Base-by-base conservation (phyloP, 2,329 filamentous ascomycete species). In the Arachnomyces sp. region DNA sequence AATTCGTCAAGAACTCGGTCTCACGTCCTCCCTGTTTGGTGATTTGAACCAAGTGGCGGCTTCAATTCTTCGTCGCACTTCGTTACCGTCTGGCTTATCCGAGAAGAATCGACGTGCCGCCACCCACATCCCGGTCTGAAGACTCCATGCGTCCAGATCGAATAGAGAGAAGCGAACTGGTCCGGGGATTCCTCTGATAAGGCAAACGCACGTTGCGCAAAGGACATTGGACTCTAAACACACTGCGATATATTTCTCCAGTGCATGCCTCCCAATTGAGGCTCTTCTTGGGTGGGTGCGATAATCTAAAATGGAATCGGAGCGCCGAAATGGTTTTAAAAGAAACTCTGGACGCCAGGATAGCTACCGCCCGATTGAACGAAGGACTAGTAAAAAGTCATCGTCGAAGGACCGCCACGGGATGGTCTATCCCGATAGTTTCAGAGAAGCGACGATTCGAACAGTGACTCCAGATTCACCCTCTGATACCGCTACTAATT, bases 361-460 rank as follows among this genome's bases (percentile, higher is more conserved):
- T 40, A 46, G 52, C 33, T 55, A 65, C 44, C 60, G 63, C 40
- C 62, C 63, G 25, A 57, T 69, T 44, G 64, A 67, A 53, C 59
- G 65, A 34, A 57, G 65, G 30, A 54, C 66, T 7, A 69, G 66
- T 55, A 70, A 68, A 49, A 69, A 69, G 45, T 67, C 66, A 25
- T 66, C 66, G 18, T 69, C 66, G 13, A 63, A 61, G 43, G 66
- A 69, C 45, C 62, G 66, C 28, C 65, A 67, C 51, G 66, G 65
- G 34, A 66, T 65, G 49, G 57, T 69, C 17, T 69, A 68, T 44
- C 63, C 65, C 21, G 68, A 71, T 46, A 66, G 55, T 41, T 66
- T 69, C 45, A 60, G 59, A 43, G 65, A 67, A 34, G 57, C 56
- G 15, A 63, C 62, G 31, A 68, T 70, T 43, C 63, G 67, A 46